Evolutionary conservation across 495 filamentous ascomycete genomes (phyloP), one percentile per base, ranked within the genome.

Genomic region (Melanomma pulvis-pyrius): DNA sequence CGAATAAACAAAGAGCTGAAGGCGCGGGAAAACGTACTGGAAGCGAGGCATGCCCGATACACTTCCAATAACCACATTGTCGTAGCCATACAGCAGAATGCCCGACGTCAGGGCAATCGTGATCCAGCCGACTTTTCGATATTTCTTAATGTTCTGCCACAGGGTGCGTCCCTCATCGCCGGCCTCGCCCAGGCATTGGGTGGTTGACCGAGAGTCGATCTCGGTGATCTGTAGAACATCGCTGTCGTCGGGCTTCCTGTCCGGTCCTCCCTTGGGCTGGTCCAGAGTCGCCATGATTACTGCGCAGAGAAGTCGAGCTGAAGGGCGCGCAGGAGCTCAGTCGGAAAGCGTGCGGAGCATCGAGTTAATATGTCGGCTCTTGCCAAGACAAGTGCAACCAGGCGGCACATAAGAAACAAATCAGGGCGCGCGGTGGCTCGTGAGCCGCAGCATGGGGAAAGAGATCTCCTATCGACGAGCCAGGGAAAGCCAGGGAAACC

Each of bases 51-150:
- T 79, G 4, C 78, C 76, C n/a, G 80, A 77, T 3, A 80, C 76
- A 48, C 75, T 78, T 8, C 76, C 78, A 25, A 82, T 79, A 26
- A 82, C 79, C n/a, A 78, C 80, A n/a, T 78, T 67, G 39, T 82
- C 81, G 67, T 80, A 82, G 47, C 81, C 81, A 48, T 79, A 82
- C 5, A 82, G 74, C n/a, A 82, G 64, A 48, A 72, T 72, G 26
- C 59, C 65, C 17, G 25, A 39, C 15, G 65, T 53, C 25, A 68
- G 21, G 25, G 30, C 59, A n/a, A 68, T 25, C 2, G 55, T 63
- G 32, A 24, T 32, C 22, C 52, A 28, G 22, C 52, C 59, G 7
- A 68, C 65, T 41, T 68, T 68, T 1, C 65, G 59, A 55, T 68
- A 68, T 26, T 63, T 68, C 26, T 63, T 63, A 8, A 63, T 34